Evolutionary conservation across 1,284 basidiomycete genomes (phyloP).

Genomic region (Apiotrichum akiyoshidainum): DNA sequence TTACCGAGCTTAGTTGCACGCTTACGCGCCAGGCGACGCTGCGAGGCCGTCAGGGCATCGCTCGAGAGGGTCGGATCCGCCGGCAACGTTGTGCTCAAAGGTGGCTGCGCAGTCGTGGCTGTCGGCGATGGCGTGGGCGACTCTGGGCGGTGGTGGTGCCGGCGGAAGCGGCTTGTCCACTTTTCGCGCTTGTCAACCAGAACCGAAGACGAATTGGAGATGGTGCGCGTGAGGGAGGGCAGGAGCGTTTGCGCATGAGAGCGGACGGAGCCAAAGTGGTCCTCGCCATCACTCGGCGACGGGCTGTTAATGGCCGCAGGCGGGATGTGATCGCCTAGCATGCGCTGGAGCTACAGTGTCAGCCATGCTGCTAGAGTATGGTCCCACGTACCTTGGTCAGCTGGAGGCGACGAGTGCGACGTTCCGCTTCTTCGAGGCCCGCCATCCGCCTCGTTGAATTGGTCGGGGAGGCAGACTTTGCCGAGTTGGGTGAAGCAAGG

Average conservation of each 20-base stretch:
- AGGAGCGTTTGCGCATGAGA: not conserved
- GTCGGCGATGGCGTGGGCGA: not conserved
- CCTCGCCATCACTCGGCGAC: constrained; percentile 6
- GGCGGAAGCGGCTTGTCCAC: not conserved
- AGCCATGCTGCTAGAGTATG: not conserved
- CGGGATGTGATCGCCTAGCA: constrained; percentile 28
- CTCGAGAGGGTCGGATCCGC: not conserved
- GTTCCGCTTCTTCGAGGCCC: constrained; percentile 16
- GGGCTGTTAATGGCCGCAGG: constrained; percentile 9
- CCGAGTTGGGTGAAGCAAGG: not conserved
- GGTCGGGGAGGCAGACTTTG: not conserved
- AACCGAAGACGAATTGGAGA: not conserved
- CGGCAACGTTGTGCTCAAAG: not conserved
- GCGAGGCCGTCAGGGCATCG: constrained; percentile 15
- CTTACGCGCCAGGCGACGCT: constrained; percentile 27
- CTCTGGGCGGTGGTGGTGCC: not conserved
- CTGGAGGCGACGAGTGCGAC: constrained; percentile 25
- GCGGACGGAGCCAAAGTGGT: not conserved
- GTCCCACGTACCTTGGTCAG: constrained; percentile 26
- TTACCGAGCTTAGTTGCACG: constrained; percentile 36
- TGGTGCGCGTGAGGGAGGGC: not conserved
- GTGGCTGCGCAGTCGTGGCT: not conserved
- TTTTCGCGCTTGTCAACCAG: not conserved
- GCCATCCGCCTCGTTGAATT: not conserved
- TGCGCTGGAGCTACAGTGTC: constrained; percentile 24